These are phyloP conservation scores for Platanus orientalis DNA, from an alignment of 164 flowering plant genomes.

Conservation along the genomic window DNA sequence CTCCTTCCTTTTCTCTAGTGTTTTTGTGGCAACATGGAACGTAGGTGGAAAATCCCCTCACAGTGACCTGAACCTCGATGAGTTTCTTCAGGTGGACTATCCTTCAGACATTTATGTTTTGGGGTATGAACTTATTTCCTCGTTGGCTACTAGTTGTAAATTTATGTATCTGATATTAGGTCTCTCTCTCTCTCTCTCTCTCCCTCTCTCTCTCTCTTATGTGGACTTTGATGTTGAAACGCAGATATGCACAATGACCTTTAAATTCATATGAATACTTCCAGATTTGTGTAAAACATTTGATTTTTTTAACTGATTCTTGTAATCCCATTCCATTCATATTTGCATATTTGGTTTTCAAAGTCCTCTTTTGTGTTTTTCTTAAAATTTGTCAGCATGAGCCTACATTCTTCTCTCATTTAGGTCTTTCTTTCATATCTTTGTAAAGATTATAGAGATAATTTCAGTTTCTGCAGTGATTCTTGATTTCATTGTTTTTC, in stretches of 20 bases:
- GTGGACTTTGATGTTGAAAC: no score
- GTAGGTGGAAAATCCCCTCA: constrained; percentile 75
- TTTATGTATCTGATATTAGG: not conserved
- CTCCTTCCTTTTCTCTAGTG: no score
- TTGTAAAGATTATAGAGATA: not conserved
- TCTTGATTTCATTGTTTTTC: not conserved
- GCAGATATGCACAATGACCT: not conserved
- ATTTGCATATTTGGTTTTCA: no score
- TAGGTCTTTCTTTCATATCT: not conserved
- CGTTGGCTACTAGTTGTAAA: not conserved
- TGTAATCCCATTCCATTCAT: no score
- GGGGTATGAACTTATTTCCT: constrained; percentile 42
- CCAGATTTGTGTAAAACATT: no score
- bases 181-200: no score
- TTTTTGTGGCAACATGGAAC: constrained; percentile 80
- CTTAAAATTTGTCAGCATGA: no score
- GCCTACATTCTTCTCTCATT: no score
- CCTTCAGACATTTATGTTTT: constrained; percentile 63
- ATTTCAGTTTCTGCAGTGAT: not conserved
- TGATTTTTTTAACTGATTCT: no score
- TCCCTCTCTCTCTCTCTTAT: not conserved
- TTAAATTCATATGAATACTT: not conserved
- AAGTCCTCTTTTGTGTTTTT: not conserved
- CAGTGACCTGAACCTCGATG: constrained; percentile 44
- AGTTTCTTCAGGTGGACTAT: constrained; percentile 45